Conservation (phyloP, 1,284 basidiomycete species). For the Coniferiporia weirii region DNA sequence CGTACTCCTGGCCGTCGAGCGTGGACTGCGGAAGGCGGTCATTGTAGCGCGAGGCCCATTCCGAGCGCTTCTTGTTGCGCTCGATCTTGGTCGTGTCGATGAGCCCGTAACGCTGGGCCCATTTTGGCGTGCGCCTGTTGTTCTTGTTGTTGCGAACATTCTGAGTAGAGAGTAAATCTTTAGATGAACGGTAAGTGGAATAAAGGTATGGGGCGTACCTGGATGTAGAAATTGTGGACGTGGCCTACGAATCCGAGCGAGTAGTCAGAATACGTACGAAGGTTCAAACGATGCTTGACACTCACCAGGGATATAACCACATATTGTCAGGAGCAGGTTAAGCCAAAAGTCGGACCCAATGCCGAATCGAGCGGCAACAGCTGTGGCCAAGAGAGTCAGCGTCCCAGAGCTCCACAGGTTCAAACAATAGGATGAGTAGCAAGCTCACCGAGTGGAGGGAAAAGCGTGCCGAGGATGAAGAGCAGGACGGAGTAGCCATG, state of each 20-base stretch:
- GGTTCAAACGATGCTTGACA: conserved; percentile 10
- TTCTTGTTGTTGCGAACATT: conserved; percentile 96
- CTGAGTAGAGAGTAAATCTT: conserved; percentile 35
- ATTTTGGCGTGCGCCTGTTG: conserved; percentile 86
- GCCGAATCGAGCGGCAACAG: conserved; percentile 92
- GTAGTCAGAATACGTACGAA: conserved; percentile 8
- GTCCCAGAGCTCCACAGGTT: background rate
- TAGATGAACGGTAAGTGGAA: conserved; percentile 2
- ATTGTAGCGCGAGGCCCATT: conserved; percentile 84
- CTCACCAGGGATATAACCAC: conserved; percentile 86
- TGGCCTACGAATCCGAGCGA: conserved; percentile 49
- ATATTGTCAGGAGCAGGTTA: conserved; percentile 85
- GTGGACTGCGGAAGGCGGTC: conserved; percentile 75
- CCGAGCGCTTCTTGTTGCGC: conserved; percentile 72
- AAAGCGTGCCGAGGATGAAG: conserved; percentile 77
- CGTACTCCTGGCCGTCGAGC: conserved; percentile 65
- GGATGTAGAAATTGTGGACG: conserved; percentile 88
- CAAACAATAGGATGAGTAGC: background rate
- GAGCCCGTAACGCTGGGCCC: conserved; percentile 87
- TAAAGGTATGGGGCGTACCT: conserved; percentile 38
- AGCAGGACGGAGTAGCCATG: conserved; percentile 83
- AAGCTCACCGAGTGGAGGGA: conserved; percentile 79
- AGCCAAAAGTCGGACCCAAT: conserved; percentile 91
- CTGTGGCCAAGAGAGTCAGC: conserved; percentile 36
- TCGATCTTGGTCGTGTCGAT: conserved; percentile 73